Base-by-base conservation (phyloP, 2,329 filamentous ascomycete species). In the Macrophomina tecta region DNA sequence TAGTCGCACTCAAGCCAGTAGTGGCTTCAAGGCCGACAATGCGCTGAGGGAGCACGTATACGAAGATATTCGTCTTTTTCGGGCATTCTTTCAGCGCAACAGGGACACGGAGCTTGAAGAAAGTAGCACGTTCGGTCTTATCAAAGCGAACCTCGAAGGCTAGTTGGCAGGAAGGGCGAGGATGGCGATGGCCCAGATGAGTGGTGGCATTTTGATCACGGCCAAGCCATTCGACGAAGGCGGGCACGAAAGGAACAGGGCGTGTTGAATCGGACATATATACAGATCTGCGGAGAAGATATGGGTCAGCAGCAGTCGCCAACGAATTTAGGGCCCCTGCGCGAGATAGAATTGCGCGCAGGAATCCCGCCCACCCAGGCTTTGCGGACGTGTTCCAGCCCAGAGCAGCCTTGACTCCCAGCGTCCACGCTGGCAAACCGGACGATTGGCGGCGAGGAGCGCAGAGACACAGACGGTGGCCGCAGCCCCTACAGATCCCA, bases 281-380 rank as follows among this genome's bases (percentile, higher is more conserved):
- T 49, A 30, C 46, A 62, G 5, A 49, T 49, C 56, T 46, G 40
- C 42, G n/a, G 42, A 38, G n/a, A 49, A 62, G n/a, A 16, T 40
- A 45, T 12, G 7, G 16, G 12, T 49, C n/a, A 62, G 58, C 42
- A 65, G 23, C 23, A 23, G 51, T 23, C 4, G n/a, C 36, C 14
- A 6, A 34, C 18, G 28, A 40, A 48, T 4, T n/a, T 12, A 45
- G 51, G 28, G 34, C 53, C 36, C 53, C 46, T 36, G 52, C 30
- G 34, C 51, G 32, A 14, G 23, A 23, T 23, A 23, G 40, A 11
- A 34, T 34, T 16, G 9, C 30, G 34, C 34, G 36, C 14, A 66
- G 45, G 53, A 66, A 18, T 30, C 64, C 55, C 55, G 64, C 55
- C 64, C 64, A 60, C 52, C 42, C 34, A 60, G 52, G 42, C 63